phyloP scores from a whole-genome alignment of 2,329 filamentous ascomycete species.

The Zymoseptoria crescenta region DNA sequence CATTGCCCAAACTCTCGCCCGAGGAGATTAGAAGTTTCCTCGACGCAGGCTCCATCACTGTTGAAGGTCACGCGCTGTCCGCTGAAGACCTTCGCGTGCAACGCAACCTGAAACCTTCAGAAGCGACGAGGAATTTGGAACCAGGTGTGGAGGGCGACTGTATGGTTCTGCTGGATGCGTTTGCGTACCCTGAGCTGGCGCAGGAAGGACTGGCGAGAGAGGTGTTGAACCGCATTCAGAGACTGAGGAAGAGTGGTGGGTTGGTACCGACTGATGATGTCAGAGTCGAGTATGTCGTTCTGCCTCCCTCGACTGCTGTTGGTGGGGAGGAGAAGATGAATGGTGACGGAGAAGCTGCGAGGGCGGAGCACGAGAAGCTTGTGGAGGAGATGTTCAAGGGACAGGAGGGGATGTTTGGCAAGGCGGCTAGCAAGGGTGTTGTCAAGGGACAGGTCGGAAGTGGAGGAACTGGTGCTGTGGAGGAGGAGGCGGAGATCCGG shows the following conservation, averaged over 20 bases:
- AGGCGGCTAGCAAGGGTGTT: slow-evolving; percentile 28
- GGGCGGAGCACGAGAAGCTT: slow-evolving; percentile 26
- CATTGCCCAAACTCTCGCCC: slow-evolving; percentile 68
- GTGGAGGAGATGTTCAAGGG: slow-evolving; percentile 31
- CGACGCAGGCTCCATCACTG: slow-evolving; percentile 62
- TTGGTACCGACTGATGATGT: slow-evolving; percentile 88
- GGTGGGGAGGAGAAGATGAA: slow-evolving; percentile 17
- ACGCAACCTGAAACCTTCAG: slow-evolving; percentile 67
- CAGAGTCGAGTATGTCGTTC: slow-evolving; percentile 82
- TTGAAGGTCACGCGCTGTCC: slow-evolving; percentile 78
- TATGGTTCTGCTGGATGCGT: slow-evolving; percentile 79
- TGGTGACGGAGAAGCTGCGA: slow-evolving; percentile 19
- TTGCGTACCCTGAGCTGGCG: slow-evolving; percentile 74
- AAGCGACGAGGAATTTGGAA: slow-evolving; percentile 65
- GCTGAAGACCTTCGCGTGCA: slow-evolving; percentile 78
- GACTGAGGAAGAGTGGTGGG: slow-evolving; percentile 86
- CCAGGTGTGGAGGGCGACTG: slow-evolving; percentile 85
- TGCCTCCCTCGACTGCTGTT: slow-evolving; percentile 38
- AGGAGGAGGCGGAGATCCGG: slow-evolving; percentile 79
- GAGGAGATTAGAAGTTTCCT: slow-evolving; percentile 76
- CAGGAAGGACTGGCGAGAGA: slow-evolving; percentile 86
- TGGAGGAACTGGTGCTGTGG: slow-evolving; percentile 52
- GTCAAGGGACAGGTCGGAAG: slow-evolving; percentile 11
- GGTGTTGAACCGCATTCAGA: slow-evolving; percentile 87
- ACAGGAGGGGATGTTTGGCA: slow-evolving; percentile 29